phyloP scores from a whole-genome alignment of 345 rosid genomes.

The Gossypium stocksii region DNA sequence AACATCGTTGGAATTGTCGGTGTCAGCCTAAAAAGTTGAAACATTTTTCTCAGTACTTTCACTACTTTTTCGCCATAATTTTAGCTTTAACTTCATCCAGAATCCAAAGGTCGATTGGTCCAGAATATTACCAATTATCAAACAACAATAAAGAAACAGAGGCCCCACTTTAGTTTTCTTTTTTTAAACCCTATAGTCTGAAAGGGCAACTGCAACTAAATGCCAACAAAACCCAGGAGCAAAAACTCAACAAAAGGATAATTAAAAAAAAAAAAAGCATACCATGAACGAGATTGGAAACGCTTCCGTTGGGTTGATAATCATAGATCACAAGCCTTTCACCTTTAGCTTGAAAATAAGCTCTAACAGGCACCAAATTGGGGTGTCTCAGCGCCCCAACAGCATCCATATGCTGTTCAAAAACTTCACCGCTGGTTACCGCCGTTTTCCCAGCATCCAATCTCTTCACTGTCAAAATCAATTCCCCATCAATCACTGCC shows the following conservation, averaged over 20 bases:
- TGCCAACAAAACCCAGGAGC: background rate
- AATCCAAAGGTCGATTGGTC: background rate
- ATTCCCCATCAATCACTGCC: conserved; percentile 70
- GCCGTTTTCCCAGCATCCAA: conserved; percentile 71
- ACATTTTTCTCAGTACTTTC: background rate
- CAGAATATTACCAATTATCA: no score
- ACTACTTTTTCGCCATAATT: background rate
- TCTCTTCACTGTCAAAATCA: conserved; percentile 81
- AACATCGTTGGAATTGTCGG: no score
- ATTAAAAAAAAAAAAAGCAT: background rate
- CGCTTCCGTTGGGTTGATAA: conserved; percentile 86
- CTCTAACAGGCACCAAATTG: conserved; percentile 67
- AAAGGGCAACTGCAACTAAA: background rate
- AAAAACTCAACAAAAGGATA: background rate
- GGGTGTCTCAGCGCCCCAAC: conserved; percentile 67
- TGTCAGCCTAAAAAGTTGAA: background rate
- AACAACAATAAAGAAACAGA: no score
- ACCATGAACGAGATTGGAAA: conserved; percentile 92
- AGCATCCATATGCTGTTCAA: conserved; percentile 68
- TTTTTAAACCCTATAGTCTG: background rate
- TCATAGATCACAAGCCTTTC: conserved; percentile 83
- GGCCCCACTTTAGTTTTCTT: background rate
- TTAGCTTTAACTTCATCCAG: background rate
- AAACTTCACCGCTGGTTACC: conserved; percentile 54
- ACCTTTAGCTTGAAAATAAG: conserved; percentile 79